Percentiles rank a stretch among this genome's conserved stretches.
Conservation (phyloP, 208 protist genomes). For the Crithidia brevicula region DNA sequence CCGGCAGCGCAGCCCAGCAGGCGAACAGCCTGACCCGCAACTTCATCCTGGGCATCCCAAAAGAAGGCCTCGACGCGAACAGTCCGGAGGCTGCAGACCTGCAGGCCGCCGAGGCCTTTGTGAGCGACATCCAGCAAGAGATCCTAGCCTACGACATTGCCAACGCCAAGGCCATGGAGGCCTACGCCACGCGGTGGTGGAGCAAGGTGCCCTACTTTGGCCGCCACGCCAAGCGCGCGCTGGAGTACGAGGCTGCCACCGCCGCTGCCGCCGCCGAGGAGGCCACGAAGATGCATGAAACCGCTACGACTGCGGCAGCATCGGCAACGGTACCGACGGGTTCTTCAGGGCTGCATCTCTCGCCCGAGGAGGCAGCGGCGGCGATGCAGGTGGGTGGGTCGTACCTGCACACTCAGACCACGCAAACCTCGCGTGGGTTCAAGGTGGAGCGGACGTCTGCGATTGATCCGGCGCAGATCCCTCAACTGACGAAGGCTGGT, state of each 20-base stretch:
- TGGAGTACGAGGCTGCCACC: slow-evolving; percentile 40
- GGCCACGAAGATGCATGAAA: background rate
- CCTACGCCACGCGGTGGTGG: slow-evolving; percentile 66
- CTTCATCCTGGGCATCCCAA: slow-evolving; percentile 72
- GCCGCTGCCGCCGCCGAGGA: slow-evolving; percentile 15
- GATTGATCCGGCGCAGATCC: slow-evolving; percentile 21
- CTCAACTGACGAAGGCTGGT: slow-evolving; percentile 12
- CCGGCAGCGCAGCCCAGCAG: slow-evolving; percentile 42
- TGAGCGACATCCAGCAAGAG: slow-evolving; percentile 79
- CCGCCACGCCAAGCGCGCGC: slow-evolving; percentile 36
- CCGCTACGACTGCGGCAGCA: background rate
- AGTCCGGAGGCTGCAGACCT: slow-evolving; percentile 69
- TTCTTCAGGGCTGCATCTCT: slow-evolving; percentile 22
- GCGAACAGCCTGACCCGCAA: slow-evolving; percentile 69
- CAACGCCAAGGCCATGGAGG: slow-evolving; percentile 81
- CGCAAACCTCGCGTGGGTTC: slow-evolving; percentile 30
- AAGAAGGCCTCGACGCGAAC: slow-evolving; percentile 51
- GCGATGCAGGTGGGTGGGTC: slow-evolving; percentile 30
- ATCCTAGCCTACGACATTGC: slow-evolving; percentile 84
- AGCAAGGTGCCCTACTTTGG: slow-evolving; percentile 63
- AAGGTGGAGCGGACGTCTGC: slow-evolving; percentile 71
- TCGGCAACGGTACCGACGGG: slow-evolving; percentile 3
- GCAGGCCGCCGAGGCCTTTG: slow-evolving; percentile 77
- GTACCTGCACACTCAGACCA: slow-evolving; percentile 45
- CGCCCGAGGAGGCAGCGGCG: slow-evolving; percentile 28